Conservation (phyloP, 2,329 filamentous ascomycete genomes). For the Fragosphaeria purpurea region DNA sequence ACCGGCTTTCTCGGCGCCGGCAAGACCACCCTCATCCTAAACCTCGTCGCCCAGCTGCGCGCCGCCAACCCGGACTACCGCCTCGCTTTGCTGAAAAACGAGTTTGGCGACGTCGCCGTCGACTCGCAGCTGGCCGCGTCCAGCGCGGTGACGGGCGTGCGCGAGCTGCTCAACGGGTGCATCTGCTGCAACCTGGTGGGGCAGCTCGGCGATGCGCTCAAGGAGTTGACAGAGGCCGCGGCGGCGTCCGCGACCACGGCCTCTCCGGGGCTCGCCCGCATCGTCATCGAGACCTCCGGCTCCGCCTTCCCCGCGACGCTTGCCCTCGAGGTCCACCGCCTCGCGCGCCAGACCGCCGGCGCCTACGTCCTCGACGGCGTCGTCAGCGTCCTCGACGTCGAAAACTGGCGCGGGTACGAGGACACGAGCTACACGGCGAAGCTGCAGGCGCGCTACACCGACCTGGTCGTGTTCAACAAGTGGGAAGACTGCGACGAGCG, state of each 20-base stretch:
- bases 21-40: constrained; percentile 92
- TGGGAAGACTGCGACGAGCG: constrained; percentile 71
- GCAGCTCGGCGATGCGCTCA: constrained; percentile 70
- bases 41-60: constrained; percentile 80
- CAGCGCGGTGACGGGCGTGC: constrained; percentile 75
- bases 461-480: constrained; percentile 87
- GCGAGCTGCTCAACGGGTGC: constrained; percentile 90
- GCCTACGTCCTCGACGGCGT: constrained; percentile 75
- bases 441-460: constrained; percentile 81
- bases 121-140: constrained; percentile 85
- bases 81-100: constrained; percentile 92
- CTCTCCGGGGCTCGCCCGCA: constrained; percentile 55
- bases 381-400: constrained; percentile 81
- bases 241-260: constrained; percentile 14
- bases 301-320: constrained; percentile 81
- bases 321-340: constrained; percentile 78
- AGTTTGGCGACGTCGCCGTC: constrained; percentile 90
- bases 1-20: constrained; percentile 94
- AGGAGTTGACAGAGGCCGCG: constrained; percentile 50
- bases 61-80: constrained; percentile 66
- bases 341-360: constrained; percentile 57
- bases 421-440: constrained; percentile 83
- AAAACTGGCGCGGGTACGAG: constrained; percentile 91
- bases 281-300: constrained; percentile 89
- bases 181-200: constrained; percentile 99